Conservation (phyloP, 345 rosid genomes). For the Dovyalis caffra region DNA sequence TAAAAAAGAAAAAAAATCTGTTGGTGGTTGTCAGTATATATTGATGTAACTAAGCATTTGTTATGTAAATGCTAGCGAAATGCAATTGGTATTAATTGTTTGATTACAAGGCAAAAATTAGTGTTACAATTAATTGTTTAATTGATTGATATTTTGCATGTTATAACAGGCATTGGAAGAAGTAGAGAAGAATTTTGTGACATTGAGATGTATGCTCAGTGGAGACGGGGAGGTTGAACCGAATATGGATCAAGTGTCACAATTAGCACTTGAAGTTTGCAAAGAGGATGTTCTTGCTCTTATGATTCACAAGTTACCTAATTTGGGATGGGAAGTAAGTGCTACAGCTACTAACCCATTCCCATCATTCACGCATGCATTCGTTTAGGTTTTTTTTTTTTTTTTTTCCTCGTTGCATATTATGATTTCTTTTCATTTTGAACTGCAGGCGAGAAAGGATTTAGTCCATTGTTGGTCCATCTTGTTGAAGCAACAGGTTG, state of each 20-base stretch:
- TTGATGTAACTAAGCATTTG: neutral
- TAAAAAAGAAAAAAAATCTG: neutral
- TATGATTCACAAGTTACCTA: conserved; percentile 73
- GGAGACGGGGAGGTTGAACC: conserved; percentile 95
- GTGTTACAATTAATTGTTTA: too few species aligned
- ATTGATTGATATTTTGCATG: neutral
- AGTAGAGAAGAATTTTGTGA: conserved; percentile 81
- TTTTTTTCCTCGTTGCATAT: neutral
- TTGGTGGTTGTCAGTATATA: neutral
- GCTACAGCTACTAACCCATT: neutral
- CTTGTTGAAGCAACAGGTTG: conserved; percentile 79
- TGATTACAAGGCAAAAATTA: too few species aligned
- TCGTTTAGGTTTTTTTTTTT: neutral
- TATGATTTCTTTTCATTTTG: neutral
- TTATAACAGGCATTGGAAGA: conserved; percentile 73
- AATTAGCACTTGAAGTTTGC: conserved; percentile 71
- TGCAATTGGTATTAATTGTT: neutral
- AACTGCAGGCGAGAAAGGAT: conserved; percentile 78
- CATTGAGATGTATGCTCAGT: conserved; percentile 69
- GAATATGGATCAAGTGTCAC: conserved; percentile 68
- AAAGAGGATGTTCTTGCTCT: conserved; percentile 81
- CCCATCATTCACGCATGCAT: conserved; percentile 1
- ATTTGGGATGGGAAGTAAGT: conserved; percentile 94
- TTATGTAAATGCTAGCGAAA: neutral
- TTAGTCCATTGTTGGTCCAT: conserved; percentile 88